Evolutionary conservation across 1,284 basidiomycete species (phyloP), one percentile per base, ranked within the genome.

Genomic region (Leccinum brunneo-olivaceum): DNA sequence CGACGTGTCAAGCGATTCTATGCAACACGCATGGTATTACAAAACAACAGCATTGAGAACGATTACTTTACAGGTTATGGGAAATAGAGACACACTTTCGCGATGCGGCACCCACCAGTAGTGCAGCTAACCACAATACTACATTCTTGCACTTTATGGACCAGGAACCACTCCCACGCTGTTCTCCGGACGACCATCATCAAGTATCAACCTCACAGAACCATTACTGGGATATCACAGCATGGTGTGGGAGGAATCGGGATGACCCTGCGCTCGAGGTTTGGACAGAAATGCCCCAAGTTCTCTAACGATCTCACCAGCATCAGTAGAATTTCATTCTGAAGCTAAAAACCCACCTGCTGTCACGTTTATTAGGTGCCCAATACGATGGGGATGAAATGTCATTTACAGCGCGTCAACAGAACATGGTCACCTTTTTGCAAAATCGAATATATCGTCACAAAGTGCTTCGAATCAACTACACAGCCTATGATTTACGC

Each of bases 341-440:
- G 0, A 53, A 52, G 5, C 54, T 68, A 1, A 48, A 66, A 34
- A 55, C 63, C 20, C 62, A 67, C 25, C 29, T 67, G 0, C 52
- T 67, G 0, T 54, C 49, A 2, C 41, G 58, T 2, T 24, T 61
- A 3, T 46, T 48, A 6, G 43, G 48, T 3, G 49, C 48, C 1
- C 41, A 40, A 5, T 63, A 61, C 24, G 51, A 65, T 37, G 58
- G 61, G 0, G 57, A 67, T 21, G 53, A 56, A 11, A n/a, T 39
- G 60, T 32, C 39, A 54, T 1, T 66, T 64, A n/a, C n/a, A n/a
- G n/a, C 43, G 48, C 62, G 3, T 45, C 53, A 11, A 43, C 50
- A 10, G 56, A 68, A 28, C 45, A 46, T 16, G 46, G 48, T 60
- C 6, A 11, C 19, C 4, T 34, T 60, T 15, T 11, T 25, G 0